These are phyloP conservation scores for Vinca major DNA, from an alignment of 305 asterid genomes.

Conservation along the genomic window DNA sequence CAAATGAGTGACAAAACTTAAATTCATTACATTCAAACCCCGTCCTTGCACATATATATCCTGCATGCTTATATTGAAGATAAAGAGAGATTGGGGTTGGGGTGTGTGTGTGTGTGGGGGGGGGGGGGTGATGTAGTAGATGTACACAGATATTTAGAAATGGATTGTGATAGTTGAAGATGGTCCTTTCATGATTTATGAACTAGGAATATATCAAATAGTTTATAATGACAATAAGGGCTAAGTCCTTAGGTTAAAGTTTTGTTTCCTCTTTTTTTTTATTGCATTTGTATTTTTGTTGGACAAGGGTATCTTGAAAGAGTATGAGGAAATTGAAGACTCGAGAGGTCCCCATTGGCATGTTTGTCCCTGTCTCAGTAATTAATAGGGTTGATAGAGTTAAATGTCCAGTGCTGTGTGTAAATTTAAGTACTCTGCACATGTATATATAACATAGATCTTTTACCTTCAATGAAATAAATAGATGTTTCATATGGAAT, in stretches of 20 bases:
- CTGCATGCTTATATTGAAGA: background rate
- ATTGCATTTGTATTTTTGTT: background rate
- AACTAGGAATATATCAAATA: background rate
- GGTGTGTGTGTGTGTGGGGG: background rate
- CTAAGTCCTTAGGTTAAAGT: background rate
- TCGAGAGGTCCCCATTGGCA: background rate
- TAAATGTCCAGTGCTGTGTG: background rate
- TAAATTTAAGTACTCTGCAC: background rate
- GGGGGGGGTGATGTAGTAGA: background rate
- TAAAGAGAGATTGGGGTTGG: background rate
- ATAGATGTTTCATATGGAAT: background rate
- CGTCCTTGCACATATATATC: background rate
- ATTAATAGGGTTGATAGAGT: background rate
- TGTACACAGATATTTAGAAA: background rate
- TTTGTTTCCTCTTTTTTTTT: background rate
- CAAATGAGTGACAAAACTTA: too few relatives aligned
- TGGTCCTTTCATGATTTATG: background rate
- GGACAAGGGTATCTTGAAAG: background rate
- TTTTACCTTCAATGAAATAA: background rate
- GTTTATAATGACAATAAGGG: too few relatives aligned
- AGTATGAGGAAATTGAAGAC: background rate
- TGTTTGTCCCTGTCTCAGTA: slow-evolving; percentile 6
- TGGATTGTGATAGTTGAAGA: slow-evolving; percentile 7
- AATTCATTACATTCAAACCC: too few relatives aligned
- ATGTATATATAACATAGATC: background rate